Evolutionary conservation across 139 green algal species (phyloP).

Genomic region (Chlorella sp.): DNA sequence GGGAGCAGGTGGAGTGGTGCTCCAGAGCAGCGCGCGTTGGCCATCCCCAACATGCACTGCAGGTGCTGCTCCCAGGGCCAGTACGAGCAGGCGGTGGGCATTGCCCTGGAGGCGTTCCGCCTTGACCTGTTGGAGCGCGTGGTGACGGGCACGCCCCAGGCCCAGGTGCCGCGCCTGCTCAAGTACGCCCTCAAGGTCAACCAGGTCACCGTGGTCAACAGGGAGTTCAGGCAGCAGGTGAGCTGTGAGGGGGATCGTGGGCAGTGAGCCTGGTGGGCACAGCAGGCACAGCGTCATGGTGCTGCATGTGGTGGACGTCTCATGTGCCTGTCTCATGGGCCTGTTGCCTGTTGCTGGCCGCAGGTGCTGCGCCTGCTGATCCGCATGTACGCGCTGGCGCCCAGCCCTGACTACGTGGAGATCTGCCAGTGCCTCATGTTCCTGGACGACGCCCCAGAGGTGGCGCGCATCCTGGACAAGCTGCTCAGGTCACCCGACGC

Average conservation of each 20-base stretch:
- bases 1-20: no score
- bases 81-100: conserved; percentile 90
- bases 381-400: conserved; percentile 58
- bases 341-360: neutral
- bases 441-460: conserved; percentile 73
- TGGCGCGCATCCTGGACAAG: conserved; percentile 75
- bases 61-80: conserved; percentile 76
- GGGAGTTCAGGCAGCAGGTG: conserved; percentile 77
- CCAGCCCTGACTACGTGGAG: conserved; percentile 65
- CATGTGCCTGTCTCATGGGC: no score
- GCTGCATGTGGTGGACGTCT: neutral
- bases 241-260: no score
- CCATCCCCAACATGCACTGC: no score
- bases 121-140: conserved; percentile 81
- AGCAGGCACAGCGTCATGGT: no score
- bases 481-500: conserved; percentile 67
- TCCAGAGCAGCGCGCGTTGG: no score
- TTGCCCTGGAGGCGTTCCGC: conserved; percentile 84
- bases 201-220: conserved; percentile 71
- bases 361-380: conserved; percentile 82
- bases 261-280: no score
- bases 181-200: conserved; percentile 79
- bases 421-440: conserved; percentile 92
- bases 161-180: conserved; percentile 35
- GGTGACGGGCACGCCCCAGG: conserved; percentile 11